phyloP scores from a whole-genome alignment of 2,329 filamentous ascomycete species.

The Clonostachys byssicola region DNA sequence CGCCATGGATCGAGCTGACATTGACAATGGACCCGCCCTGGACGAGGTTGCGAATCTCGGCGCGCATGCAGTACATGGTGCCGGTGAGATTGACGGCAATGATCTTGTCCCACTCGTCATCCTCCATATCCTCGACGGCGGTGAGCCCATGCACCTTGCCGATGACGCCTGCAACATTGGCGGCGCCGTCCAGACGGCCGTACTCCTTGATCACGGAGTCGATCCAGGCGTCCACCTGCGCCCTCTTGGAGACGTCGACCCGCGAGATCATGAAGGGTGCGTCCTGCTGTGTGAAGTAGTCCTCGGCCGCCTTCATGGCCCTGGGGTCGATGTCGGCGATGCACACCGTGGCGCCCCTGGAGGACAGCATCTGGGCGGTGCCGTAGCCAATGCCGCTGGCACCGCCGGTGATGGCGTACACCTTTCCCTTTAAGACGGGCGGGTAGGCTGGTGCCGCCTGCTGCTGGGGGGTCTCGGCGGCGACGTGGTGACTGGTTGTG shows the following conservation, averaged over 20 bases:
- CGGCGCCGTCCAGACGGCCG: slow-evolving; percentile 46
- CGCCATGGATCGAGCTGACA: slow-evolving; percentile 45
- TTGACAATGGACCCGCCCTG: slow-evolving; percentile 56
- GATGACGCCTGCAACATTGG: slow-evolving; percentile 48
- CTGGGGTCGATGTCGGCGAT: slow-evolving; percentile 27
- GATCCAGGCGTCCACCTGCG: slow-evolving; percentile 46
- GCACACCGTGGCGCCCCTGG: slow-evolving; percentile 26
- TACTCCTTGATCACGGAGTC: slow-evolving; percentile 33
- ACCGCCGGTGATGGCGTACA: slow-evolving; percentile 23
- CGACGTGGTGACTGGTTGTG: too few relatives aligned
- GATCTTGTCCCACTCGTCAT: slow-evolving; percentile 39
- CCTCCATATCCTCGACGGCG: slow-evolving; percentile 33
- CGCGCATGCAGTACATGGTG: slow-evolving; percentile 42
- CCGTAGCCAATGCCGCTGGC: slow-evolving; percentile 33
- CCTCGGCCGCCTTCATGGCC: slow-evolving; percentile 20
- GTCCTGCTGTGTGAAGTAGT: slow-evolving; percentile 16
- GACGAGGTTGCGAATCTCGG: slow-evolving; percentile 34
- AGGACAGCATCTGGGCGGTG: slow-evolving; percentile 28
- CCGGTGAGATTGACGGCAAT: slow-evolving; percentile 42
- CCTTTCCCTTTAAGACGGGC: slow-evolving; percentile 8
- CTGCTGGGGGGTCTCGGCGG: too few relatives aligned
- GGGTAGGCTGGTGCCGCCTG: too few relatives aligned
- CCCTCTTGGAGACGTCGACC: slow-evolving; percentile 40
- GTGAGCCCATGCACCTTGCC: slow-evolving; percentile 33
- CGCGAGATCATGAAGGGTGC: slow-evolving; percentile 22